Percentiles rank a stretch among this genome's conserved stretches.
phyloP scores from a whole-genome alignment of 805 yeast species.

The Kodamaea sagamina region DNA sequence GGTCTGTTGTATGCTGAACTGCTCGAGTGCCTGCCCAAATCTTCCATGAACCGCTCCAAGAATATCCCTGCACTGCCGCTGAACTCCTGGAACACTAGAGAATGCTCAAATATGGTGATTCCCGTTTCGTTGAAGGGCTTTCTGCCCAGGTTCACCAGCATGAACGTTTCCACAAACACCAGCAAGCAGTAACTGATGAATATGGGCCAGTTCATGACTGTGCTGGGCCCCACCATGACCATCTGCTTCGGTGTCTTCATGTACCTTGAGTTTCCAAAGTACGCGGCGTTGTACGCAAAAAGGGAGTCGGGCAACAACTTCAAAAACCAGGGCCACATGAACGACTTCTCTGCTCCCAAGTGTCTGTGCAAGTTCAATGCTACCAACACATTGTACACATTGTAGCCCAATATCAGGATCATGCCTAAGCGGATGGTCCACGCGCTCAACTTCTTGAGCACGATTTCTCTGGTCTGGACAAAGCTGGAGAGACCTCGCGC shows the following conservation, averaged over 20 bases:
- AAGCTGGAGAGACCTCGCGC: constrained; percentile 5
- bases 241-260: constrained; percentile 31
- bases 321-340: constrained; percentile 5
- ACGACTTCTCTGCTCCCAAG: constrained; percentile 10
- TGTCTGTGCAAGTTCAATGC: constrained; percentile 31
- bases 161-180: constrained; percentile 66
- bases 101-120: constrained; percentile 71
- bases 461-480: neutral
- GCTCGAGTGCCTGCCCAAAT: constrained; percentile 9
- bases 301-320: constrained; percentile 18
- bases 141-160: constrained; percentile 55
- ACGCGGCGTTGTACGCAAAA: constrained; percentile 28
- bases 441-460: constrained; percentile 23
- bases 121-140: constrained; percentile 66
- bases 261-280: constrained; percentile 23
- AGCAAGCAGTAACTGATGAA: constrained; percentile 60
- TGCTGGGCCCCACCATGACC: constrained; percentile 49
- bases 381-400: constrained; percentile 31
- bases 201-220: constrained; percentile 56
- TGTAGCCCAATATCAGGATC: constrained; percentile 26
- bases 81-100: constrained; percentile 74
- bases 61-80: constrained; percentile 38
- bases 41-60: constrained; percentile 10
- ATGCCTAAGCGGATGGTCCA: constrained; percentile 32
- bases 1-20: constrained; percentile 38